Conservation (phyloP, 1,284 basidiomycete genomes). For the Athelia sp. region DNA sequence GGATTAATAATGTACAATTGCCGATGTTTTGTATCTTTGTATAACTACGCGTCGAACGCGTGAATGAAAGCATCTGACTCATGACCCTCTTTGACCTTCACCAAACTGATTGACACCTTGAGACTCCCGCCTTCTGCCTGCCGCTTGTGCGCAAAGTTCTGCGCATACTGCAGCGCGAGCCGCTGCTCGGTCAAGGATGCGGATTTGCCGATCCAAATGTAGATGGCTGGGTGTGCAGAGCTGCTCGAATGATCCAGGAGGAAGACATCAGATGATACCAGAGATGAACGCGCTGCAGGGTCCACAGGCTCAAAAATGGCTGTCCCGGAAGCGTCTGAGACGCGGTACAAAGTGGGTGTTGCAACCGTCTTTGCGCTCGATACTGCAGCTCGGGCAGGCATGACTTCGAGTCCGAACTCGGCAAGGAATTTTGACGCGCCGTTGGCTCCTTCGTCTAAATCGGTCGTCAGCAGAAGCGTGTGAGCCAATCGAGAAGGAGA, state of each 20-base stretch:
- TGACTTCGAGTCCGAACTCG: slow-evolving; percentile 32
- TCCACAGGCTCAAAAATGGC: slow-evolving; percentile 33
- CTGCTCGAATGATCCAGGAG: slow-evolving; percentile 37
- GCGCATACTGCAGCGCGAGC: slow-evolving; percentile 48
- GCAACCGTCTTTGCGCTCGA: slow-evolving; percentile 3
- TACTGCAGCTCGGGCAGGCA: slow-evolving; percentile 6
- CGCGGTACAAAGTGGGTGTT: slow-evolving; percentile 38
- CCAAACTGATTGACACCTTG: slow-evolving; percentile 34
- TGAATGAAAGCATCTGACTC: slow-evolving; percentile 40
- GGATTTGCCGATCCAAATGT: slow-evolving; percentile 51
- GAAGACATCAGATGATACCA: slow-evolving; percentile 44
- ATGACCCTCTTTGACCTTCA: slow-evolving; percentile 46
- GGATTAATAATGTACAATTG: no score
- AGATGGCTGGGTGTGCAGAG: slow-evolving; percentile 35
- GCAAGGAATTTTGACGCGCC: slow-evolving; percentile 42
- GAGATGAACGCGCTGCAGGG: slow-evolving; percentile 23
- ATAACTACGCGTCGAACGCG: slow-evolving; percentile 13
- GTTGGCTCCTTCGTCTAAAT: slow-evolving; percentile 43
- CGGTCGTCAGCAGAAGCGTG: background rate
- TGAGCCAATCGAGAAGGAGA: no score
- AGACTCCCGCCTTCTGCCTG: slow-evolving; percentile 15
- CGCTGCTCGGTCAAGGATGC: slow-evolving; percentile 45
- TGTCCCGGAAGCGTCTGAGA: slow-evolving; percentile 41
- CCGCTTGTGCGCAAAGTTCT: slow-evolving; percentile 43
- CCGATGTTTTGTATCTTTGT: no score